Evolutionary conservation across 2,329 filamentous ascomycete species (phyloP).

Genomic region (Clonostachys chloroleuca): DNA sequence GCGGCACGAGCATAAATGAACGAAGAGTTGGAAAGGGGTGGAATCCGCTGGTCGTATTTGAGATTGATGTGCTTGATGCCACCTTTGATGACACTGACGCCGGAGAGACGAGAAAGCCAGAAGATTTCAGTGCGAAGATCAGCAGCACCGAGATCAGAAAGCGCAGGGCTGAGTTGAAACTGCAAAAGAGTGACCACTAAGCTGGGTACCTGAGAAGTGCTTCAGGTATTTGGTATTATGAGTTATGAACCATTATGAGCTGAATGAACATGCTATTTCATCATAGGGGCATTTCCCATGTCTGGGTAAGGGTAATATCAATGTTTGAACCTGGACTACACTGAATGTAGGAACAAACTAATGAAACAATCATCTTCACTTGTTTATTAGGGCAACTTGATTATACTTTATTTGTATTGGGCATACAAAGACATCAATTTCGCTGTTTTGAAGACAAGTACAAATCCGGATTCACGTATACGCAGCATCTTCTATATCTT

Average conservation of each 20-base stretch:
- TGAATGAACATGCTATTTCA: too few species aligned
- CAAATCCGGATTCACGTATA: neutral
- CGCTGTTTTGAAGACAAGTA: neutral
- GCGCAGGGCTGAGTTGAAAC: constrained; percentile 28
- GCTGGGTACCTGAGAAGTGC: too few species aligned
- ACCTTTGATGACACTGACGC: constrained; percentile 37
- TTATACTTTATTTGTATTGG: too few species aligned
- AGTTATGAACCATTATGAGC: too few species aligned
- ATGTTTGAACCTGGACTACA: too few species aligned
- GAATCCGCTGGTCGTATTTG: constrained; percentile 72
- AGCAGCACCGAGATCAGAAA: constrained; percentile 82
- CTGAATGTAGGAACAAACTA: too few species aligned
- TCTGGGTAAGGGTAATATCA: too few species aligned
- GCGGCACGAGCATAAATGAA: constrained; percentile 83
- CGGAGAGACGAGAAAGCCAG: constrained; percentile 33
- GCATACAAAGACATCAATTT: neutral
- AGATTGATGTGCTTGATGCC: constrained; percentile 82
- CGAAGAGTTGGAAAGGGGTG: constrained; percentile 73
- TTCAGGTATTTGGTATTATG: too few species aligned
- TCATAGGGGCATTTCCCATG: too few species aligned
- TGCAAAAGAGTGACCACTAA: neutral
- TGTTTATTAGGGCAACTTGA: too few species aligned
- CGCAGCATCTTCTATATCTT: neutral
- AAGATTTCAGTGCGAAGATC: constrained; percentile 76
- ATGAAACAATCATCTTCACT: too few species aligned